Evolutionary conservation across 2,329 filamentous ascomycete genomes (phyloP), one percentile per base, ranked within the genome.

Genomic region (Sporothrix humicola): DNA sequence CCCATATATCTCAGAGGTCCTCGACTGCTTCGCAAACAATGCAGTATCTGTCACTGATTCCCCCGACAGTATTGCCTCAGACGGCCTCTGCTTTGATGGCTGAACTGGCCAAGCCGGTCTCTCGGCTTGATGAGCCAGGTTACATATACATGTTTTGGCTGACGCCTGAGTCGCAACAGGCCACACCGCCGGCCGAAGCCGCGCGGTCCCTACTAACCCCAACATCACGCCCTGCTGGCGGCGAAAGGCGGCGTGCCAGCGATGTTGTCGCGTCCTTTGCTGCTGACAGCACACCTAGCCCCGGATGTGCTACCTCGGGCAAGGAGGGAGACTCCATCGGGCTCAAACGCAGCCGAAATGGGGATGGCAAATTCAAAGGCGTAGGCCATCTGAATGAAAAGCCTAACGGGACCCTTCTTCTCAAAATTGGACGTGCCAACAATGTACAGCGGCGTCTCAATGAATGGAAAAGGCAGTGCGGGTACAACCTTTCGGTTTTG

Each of bases 61-160:
- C 93, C 0, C 81, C 86, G 9, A 83, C 86, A 1, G 84, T 93
- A 4, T 87, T 91, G 1, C 90, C 93, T 0, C 85, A 91, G 77
- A 92, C 90, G 0, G 86, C 92, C 0, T 91, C 93, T 0, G 83
- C 86, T 5, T 86, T 98, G 3, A 87, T 95, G 74, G 85, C 91
- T 2, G 95, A 98, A 81, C 86, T 98, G 10, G 89, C 86, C 82
- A 80, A 96, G 88, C 84, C 94, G 0, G 88, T 95, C 63, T 94
- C 93, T 0, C 84, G 89, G 26, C 84, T 87, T 72, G 93, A 96
- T 77, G 93, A 97, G 77, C 85, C 92, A 13, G 96, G 96, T 52
- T 99, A 96, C 83, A 98, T 99, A 77, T 99, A 99, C 86, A 97
- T 99, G 82, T 99, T 98, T 86, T 98, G 95, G 94, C 87, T 98